These are phyloP conservation scores for Quillaja saponaria DNA, from an alignment of 306 rosid genomes.

Conservation along the genomic window DNA sequence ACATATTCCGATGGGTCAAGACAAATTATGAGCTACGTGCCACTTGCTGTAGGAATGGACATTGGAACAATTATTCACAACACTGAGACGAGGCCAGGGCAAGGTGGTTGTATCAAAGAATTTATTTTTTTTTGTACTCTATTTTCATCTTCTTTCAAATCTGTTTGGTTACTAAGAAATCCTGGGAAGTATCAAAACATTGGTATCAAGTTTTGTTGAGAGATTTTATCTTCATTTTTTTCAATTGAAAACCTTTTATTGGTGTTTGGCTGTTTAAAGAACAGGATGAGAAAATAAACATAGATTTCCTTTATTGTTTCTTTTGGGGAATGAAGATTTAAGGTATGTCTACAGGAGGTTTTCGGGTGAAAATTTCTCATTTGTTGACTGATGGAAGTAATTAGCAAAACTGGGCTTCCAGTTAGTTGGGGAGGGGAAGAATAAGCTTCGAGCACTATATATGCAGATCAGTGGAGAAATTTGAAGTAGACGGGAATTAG, in stretches of 20 bases:
- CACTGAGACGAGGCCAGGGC: no score
- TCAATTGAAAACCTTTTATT: neutral
- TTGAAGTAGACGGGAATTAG: neutral
- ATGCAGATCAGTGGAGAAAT: neutral
- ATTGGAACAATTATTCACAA: no score
- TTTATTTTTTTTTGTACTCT: no score
- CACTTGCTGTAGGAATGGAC: no score
- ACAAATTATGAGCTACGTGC: no score
- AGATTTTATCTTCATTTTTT: no score
- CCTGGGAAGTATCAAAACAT: neutral
- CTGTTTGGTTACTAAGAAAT: slow-evolving; percentile 9
- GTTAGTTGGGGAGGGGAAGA: no score
- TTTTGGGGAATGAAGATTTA: neutral
- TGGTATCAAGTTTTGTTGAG: no score
- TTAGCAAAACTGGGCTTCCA: neutral
- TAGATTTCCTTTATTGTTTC: neutral
- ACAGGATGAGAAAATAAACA: neutral
- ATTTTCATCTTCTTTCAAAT: neutral
- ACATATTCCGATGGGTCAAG: slow-evolving; percentile 13
- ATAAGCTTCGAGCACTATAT: no score
- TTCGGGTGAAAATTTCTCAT: neutral
- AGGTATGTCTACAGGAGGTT: no score
- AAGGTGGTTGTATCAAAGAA: no score
- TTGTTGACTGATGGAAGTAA: neutral
- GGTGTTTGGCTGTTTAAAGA: neutral